These are phyloP conservation scores for Pulveroboletus sp. DNA, from an alignment of 768 basidiomycete genomes.

Conservation along the genomic window DNA sequence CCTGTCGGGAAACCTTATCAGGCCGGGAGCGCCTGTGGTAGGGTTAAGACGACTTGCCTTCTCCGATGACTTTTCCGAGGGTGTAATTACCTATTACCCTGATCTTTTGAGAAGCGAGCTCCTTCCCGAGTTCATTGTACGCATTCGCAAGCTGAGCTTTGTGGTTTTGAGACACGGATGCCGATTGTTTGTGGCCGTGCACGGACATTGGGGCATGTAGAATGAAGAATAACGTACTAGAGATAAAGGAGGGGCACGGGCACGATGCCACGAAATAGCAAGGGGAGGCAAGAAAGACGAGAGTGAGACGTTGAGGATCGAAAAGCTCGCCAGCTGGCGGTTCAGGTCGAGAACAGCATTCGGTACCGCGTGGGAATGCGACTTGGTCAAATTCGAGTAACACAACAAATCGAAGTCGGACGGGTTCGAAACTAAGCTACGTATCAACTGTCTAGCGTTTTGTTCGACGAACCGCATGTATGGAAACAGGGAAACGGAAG, in stretches of 20 bases:
- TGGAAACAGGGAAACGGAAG: conserved; percentile 20
- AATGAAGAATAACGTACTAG: conserved; percentile 22
- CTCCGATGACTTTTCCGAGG: conserved; percentile 88
- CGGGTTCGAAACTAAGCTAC: conserved; percentile 14
- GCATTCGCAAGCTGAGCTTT: conserved; percentile 90
- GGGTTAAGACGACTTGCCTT: conserved; percentile 55
- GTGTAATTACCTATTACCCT: conserved; percentile 95
- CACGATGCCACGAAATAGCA: conserved; percentile 27
- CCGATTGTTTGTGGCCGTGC: conserved; percentile 57
- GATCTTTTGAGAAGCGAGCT: conserved; percentile 85
- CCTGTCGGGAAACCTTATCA: conserved; percentile 47
- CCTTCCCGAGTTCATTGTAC: conserved; percentile 96
- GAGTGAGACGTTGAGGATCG: conserved; percentile 4
- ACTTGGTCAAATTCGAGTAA: conserved; percentile 7
- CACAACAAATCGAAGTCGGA: conserved; percentile 23
- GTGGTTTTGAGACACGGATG: conserved; percentile 67
- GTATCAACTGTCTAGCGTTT: conserved; percentile 23
- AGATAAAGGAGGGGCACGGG: conserved; percentile 36
- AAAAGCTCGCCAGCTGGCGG: neutral
- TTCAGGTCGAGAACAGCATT: conserved; percentile 13
- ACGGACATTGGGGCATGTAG: conserved; percentile 42
- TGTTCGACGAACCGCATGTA: conserved; percentile 14
- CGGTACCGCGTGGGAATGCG: conserved; percentile 19
- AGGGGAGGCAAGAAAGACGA: conserved; percentile 16
- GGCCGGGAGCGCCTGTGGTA: conserved; percentile 10